Base-by-base conservation (phyloP, 208 protist species). In the Porcisia deanei region DNA sequence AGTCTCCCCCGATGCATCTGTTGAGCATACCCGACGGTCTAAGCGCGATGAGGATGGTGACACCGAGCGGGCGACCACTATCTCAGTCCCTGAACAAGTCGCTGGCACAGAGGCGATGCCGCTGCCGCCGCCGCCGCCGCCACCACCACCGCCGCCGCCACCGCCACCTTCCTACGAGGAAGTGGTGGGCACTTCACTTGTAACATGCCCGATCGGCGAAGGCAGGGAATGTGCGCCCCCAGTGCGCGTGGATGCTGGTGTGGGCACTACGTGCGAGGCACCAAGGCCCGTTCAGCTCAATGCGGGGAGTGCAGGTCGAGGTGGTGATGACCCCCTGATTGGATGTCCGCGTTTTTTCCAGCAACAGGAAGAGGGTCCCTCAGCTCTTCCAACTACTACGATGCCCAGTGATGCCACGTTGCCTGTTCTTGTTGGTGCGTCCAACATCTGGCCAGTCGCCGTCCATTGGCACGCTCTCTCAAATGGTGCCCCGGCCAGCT, bases 121-220 rank as follows among this genome's bases (percentile, higher is more conserved):
- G 30, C 30, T 0, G 30, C 30, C 30, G 0, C 30, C 30, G 0
- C 30, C 30, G 30, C 30, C 30, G 30, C 30, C 30, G 0, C 30
- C 30, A 30, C 30, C 30, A 0, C 30, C 30, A 0, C 30, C 47
- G 10, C 47, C 47, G 1, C 10, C 18, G 65, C 47, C 47, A 41
- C 65, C 65, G 14, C 76, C 76, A 30, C 76, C 76, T 16, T 60
- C 67, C 5, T 80, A 80, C 25, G 76, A 67, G n/a, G 76, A 80
- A n/a, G 76, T 63, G 49, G 70, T 70, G 69, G 18, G 69, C 39
- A 30, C 39, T 67, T 67, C 20, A 37, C 61, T 20, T 52, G 22
- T 18, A 22, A 71, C 12, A 16, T 22, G 34, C 53, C n/a, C 10
- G 14, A 70, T 4, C 5, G 10, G 63, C 49, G 2, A 20, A 37